Conservation (phyloP, 208 protist species). For the Sergeia podlipaevii region DNA sequence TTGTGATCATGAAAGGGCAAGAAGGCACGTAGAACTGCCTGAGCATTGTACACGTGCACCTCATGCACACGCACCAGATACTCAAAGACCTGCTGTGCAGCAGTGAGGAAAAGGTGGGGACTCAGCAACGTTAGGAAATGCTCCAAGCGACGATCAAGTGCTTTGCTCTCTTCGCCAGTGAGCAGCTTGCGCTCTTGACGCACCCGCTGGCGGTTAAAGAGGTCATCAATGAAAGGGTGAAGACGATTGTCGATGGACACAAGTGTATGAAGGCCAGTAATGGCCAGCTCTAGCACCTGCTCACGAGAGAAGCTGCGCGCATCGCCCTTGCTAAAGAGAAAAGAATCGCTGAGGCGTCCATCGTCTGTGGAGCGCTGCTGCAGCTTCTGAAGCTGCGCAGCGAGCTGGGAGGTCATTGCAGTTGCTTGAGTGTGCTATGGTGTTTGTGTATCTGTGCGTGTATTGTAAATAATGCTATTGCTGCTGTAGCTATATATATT, state of each 20-base stretch:
- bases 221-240: conserved; percentile 61
- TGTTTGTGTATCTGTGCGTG: too few species aligned
- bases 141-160: conserved; percentile 43
- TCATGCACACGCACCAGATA: conserved; percentile 83
- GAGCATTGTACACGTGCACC: conserved; percentile 82
- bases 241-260: conserved; percentile 79
- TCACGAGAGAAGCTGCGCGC: conserved; percentile 75
- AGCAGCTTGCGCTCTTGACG: conserved; percentile 70
- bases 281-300: conserved; percentile 80
- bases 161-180: conserved; percentile 27
- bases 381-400: conserved; percentile 71
- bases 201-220: conserved; percentile 57
- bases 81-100: conserved; percentile 86
- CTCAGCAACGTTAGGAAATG: conserved; percentile 72
- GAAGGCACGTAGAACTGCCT: conserved; percentile 64
- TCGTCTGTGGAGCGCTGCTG: conserved; percentile 66
- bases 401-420: conserved; percentile 69
- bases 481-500: too few species aligned
- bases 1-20: conserved; percentile 88
- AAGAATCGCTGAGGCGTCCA: conserved; percentile 62
- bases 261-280: conserved; percentile 66
- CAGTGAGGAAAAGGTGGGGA: conserved; percentile 79
- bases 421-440: too few species aligned
- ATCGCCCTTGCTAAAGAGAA: conserved; percentile 75
- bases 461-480: too few species aligned